Conservation (phyloP, 2,329 filamentous ascomycete species). For the Colletotrichum tabaci region DNA sequence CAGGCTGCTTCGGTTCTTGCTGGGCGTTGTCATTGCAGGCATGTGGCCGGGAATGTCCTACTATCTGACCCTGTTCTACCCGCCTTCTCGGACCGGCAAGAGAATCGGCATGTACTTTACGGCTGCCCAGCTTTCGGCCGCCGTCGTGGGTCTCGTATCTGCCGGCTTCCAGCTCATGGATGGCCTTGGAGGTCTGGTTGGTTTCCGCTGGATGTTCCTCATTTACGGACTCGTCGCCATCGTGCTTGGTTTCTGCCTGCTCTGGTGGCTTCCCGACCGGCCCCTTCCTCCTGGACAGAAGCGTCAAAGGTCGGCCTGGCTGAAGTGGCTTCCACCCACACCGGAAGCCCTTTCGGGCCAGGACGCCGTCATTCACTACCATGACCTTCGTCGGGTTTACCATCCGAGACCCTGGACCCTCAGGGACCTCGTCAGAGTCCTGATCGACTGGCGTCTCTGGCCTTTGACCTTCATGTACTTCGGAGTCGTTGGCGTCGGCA, state of each 20-base stretch:
- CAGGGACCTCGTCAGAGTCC: constrained; percentile 77
- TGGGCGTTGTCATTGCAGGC: constrained; percentile 90
- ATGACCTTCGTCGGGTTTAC: constrained; percentile 86
- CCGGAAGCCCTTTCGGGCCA: constrained; percentile 81
- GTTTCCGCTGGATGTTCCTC: constrained; percentile 94
- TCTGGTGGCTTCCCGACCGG: constrained; percentile 94
- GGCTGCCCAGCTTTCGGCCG: constrained; percentile 88
- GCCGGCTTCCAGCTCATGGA: constrained; percentile 96
- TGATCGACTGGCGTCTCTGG: constrained; percentile 91
- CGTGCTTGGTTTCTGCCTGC: constrained; percentile 77
- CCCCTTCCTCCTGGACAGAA: constrained; percentile 80
- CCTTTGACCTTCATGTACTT: constrained; percentile 93
- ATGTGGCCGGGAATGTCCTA: constrained; percentile 98
- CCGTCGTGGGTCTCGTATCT: constrained; percentile 90
- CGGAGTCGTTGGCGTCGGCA: constrained; percentile 92
- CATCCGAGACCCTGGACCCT: constrained; percentile 81
- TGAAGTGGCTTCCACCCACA: constrained; percentile 77
- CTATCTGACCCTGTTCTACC: constrained; percentile 93
- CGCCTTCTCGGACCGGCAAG: constrained; percentile 87
- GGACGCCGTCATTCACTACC: constrained; percentile 86
- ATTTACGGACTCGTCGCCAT: constrained; percentile 85
- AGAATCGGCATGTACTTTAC: constrained; percentile 93
- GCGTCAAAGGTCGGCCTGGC: constrained; percentile 64
- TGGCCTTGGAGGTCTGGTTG: constrained; percentile 80
- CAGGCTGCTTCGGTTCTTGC: constrained; percentile 83